A percentile compares a stretch with the other conserved stretches of the same genome.
Evolutionary conservation across 768 basidiomycete genomes (phyloP).

Genomic region (Cantharellus cinnabarinus): DNA sequence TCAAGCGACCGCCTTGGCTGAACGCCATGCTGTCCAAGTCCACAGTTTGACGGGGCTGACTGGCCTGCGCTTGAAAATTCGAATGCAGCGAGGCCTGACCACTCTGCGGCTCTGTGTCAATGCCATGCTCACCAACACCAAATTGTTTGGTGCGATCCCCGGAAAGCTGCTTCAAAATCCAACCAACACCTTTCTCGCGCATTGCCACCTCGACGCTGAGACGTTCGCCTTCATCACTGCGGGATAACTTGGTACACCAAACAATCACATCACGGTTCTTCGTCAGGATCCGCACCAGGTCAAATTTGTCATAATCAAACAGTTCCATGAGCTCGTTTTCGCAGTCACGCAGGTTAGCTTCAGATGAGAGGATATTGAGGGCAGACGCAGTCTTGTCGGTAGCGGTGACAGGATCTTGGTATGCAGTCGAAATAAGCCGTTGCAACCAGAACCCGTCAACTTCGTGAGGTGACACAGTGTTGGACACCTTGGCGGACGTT

Average conservation of each 20-base stretch:
- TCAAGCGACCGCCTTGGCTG: conserved; percentile 84
- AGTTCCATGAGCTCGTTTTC: conserved; percentile 95
- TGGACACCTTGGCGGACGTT: conserved; percentile 43
- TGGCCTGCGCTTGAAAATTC: conserved; percentile 25
- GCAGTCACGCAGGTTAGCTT: conserved; percentile 72
- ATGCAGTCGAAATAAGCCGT: conserved; percentile 74
- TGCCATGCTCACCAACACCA: conserved; percentile 28
- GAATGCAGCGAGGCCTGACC: conserved; percentile 2
- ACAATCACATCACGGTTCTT: conserved; percentile 93
- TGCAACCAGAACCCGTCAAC: conserved; percentile 99
- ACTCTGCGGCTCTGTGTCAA: conserved; percentile 56
- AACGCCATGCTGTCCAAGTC: conserved; percentile 95
- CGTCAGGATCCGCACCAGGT: conserved; percentile 72
- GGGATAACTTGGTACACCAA: conserved; percentile 93
- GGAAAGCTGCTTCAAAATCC: conserved; percentile 77
- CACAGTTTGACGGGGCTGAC: conserved; percentile 67
- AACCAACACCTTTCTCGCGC: conserved; percentile 91
- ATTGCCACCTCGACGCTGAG: conserved; percentile 93
- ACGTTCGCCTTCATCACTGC: conserved; percentile 70
- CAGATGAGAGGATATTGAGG: conserved; percentile 67
- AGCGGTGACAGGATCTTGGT: conserved; percentile 85
- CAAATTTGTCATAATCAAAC: conserved; percentile 84
- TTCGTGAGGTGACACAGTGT: conserved; percentile 68
- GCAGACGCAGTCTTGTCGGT: conserved; percentile 78
- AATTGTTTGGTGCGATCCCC: conserved; percentile 52